Base-by-base conservation (phyloP, 2,329 filamentous ascomycete species). In the Talaromyces sp. region DNA sequence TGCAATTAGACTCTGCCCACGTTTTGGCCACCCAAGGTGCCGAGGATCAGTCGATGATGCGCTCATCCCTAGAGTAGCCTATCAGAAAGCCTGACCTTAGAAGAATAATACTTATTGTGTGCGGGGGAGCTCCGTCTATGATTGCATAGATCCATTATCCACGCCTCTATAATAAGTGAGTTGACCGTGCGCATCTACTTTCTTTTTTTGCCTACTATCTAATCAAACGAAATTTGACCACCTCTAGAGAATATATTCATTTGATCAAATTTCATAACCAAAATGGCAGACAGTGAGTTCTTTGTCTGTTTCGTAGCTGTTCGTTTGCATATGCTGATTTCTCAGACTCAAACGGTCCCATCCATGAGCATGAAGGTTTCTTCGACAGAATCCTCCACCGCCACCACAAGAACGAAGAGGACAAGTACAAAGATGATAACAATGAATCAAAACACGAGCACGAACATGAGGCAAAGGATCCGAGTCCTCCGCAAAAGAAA, bases 321-420 rank as follows among this genome's bases (percentile, higher is more conserved):
- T 14, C 8, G 10, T 9, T n/a, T 29, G 5, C 24, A 4, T 17
- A 16, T 2, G 20, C 37, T 47, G 24, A 41, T 16, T 43, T 9
- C 17, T 13, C 29, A 47, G 41, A 45, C 19, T 24, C 37, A 30
- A 52, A 52, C 16, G 29, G 20, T 40, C 36, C 19, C 4, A 43
- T 44, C 14, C 49, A 55, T n/a, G 42, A 55, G 10, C 47, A 56
- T n/a, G 56, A 58, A 32, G 48, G 56, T 16, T 58, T 58, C 47
- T 58, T 58, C 36, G 56, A 58, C 20, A 50, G 56, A 33, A 53
- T 58, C 17, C 45, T 58, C 10, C 52, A 54, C 32, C 56, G 29
- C 16, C 50, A 51, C 17, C 7, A 51, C 3, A 27, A 51, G 19
- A 36, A 49, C 16, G 41, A 55, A 16, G n/a, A n/a, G n/a, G n/a